phyloP scores from a whole-genome alignment of 108 stramenopile genomes.

The Discostella stelligeroides region DNA sequence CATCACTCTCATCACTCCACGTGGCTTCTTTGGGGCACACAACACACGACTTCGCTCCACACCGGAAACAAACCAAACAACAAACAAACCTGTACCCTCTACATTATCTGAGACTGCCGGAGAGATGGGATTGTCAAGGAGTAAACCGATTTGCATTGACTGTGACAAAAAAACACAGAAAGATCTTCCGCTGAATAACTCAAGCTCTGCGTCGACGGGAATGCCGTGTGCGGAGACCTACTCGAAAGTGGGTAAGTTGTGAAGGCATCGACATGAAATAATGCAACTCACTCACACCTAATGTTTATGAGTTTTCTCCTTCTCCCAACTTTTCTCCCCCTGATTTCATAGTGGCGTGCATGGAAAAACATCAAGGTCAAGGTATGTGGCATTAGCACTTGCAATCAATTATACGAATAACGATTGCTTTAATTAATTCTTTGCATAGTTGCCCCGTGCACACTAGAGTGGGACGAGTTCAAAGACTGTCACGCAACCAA shows the following conservation, averaged over 20 bases:
- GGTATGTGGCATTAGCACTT: not conserved
- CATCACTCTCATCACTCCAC: too few relatives aligned
- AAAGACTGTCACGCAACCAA: slow-evolving; percentile 37
- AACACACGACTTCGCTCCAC: too few relatives aligned
- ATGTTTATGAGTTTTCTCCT: not conserved
- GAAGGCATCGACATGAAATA: too few relatives aligned
- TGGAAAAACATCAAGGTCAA: slow-evolving; percentile 32
- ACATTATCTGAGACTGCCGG: too few relatives aligned
- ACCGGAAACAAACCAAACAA: too few relatives aligned
- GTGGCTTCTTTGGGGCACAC: too few relatives aligned
- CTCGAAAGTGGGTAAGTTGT: slow-evolving; percentile 14
- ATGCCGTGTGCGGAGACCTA: slow-evolving; percentile 28
- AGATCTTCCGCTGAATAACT: slow-evolving; percentile 32
- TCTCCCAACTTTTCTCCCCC: not conserved
- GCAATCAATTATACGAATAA: not conserved
- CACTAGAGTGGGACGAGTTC: slow-evolving; percentile 38
- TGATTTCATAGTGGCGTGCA: slow-evolving; percentile 14
- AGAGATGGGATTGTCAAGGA: slow-evolving; percentile 37
- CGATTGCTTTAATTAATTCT: not conserved
- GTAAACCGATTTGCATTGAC: slow-evolving; percentile 43
- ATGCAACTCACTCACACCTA: too few relatives aligned
- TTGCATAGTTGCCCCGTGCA: slow-evolving; percentile 26
- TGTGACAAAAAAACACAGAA: slow-evolving; percentile 52
- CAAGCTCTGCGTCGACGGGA: slow-evolving; percentile 39
- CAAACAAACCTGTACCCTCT: too few relatives aligned